These are phyloP conservation scores for Chloranthus sessilifolius DNA, from an alignment of 164 flowering plant genomes.

Conservation along the genomic window DNA sequence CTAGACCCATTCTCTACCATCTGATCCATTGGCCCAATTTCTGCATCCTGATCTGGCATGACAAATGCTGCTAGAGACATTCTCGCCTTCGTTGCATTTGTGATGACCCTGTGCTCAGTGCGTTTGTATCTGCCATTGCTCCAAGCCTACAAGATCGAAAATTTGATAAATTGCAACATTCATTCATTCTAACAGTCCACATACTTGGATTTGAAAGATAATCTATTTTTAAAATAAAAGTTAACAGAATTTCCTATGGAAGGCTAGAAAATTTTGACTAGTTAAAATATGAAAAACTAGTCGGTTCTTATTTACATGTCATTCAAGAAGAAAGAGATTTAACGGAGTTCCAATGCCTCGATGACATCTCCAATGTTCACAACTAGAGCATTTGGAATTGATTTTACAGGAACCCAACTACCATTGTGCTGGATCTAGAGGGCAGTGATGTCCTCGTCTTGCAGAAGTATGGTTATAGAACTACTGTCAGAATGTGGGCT, in stretches of 20 bases:
- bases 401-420: constrained; percentile 19
- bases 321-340: not conserved
- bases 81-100: constrained; percentile 17
- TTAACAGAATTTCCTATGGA: too few relatives aligned
- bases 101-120: constrained; percentile 23
- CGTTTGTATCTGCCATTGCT: constrained; percentile 16
- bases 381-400: constrained; percentile 26
- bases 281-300: too few relatives aligned
- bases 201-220: too few relatives aligned
- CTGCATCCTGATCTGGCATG: constrained; percentile 11
- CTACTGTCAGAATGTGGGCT: constrained; percentile 29
- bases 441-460: constrained; percentile 23
- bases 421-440: constrained; percentile 24
- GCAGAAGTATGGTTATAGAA: constrained; percentile 24
- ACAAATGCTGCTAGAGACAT: constrained; percentile 21
- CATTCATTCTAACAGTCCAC: too few relatives aligned
- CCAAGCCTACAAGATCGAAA: constrained; percentile 14
- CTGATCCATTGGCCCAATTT: constrained; percentile 11
- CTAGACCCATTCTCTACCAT: constrained; percentile 6
- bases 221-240: too few relatives aligned
- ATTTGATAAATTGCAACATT: not conserved
- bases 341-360: constrained; percentile 18
- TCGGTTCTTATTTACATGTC: too few relatives aligned
- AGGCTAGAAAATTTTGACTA: too few relatives aligned
- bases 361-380: constrained; percentile 28